Evolutionary conservation across 208 protist species (phyloP).

Genomic region (Leishmania gerbilli): DNA sequence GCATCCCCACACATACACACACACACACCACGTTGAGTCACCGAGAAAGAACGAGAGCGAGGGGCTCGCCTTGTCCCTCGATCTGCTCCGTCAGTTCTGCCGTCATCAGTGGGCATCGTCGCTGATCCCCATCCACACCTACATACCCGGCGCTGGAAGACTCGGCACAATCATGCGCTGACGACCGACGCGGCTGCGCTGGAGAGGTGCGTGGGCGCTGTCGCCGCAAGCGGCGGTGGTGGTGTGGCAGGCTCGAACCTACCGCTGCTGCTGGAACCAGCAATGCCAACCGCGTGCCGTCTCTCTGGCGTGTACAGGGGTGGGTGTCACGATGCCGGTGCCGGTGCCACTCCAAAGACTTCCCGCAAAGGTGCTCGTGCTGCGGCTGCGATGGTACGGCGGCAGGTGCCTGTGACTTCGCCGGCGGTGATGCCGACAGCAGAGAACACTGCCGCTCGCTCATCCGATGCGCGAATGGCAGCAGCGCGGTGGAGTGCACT

Average conservation of each 20-base stretch:
- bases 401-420: not conserved
- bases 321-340: not conserved
- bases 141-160: not conserved
- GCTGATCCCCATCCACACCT: not conserved
- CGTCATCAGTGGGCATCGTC: not conserved
- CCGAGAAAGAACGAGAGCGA: not conserved
- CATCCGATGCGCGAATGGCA: not conserved
- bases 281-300: not conserved
- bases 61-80: not conserved
- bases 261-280: not conserved
- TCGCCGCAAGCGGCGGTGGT: not conserved
- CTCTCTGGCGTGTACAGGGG: not conserved
- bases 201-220: not conserved
- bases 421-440: not conserved
- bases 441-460: not conserved
- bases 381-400: not conserved
- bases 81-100: not conserved
- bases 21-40: not conserved
- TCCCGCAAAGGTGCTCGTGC: not conserved
- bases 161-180: conserved; percentile 6
- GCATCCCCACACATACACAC: not conserved
- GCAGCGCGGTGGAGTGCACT: not conserved
- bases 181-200: not conserved
- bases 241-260: not conserved
- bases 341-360: not conserved